Percentiles rank a stretch among this genome's conserved stretches.
Conservation (phyloP, 805 yeast species). For the Ogataea nitratoaversa region DNA sequence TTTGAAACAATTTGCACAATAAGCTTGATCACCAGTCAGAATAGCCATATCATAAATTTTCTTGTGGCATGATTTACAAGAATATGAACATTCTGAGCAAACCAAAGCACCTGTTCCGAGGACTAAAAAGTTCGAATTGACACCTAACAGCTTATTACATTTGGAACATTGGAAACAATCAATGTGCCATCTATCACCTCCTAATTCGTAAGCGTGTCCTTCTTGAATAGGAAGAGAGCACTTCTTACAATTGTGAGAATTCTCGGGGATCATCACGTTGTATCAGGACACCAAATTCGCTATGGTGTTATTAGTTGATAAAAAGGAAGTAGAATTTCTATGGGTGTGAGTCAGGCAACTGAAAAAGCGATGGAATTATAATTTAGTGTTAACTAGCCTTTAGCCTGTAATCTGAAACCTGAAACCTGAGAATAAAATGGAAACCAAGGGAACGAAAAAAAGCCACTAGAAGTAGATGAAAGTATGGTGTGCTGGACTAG, state of each 20-base stretch:
- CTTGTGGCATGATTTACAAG: slow-evolving; percentile 78
- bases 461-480: too few relatives aligned
- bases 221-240: slow-evolving; percentile 61
- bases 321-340: too few relatives aligned
- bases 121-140: slow-evolving; percentile 85
- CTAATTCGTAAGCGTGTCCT: slow-evolving; percentile 93
- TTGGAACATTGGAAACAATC: slow-evolving; percentile 88
- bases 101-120: slow-evolving; percentile 89
- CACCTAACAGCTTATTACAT: slow-evolving; percentile 73
- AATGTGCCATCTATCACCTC: slow-evolving; percentile 94
- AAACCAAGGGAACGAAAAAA: too few relatives aligned
- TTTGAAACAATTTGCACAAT: slow-evolving; percentile 83
- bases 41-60: slow-evolving; percentile 93
- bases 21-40: slow-evolving; percentile 91
- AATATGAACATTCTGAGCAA: slow-evolving; percentile 89
- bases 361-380: too few relatives aligned
- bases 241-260: slow-evolving; percentile 26
- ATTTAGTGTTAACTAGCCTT: too few relatives aligned
- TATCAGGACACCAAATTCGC: not conserved
- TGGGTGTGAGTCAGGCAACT: too few relatives aligned
- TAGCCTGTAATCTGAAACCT: too few relatives aligned
- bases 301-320: not conserved
- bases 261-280: slow-evolving; percentile 9
- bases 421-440: too few relatives aligned
- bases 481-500: too few relatives aligned